phyloP scores from a whole-genome alignment of 495 filamentous ascomycete species.

The Letharia lupina region DNA sequence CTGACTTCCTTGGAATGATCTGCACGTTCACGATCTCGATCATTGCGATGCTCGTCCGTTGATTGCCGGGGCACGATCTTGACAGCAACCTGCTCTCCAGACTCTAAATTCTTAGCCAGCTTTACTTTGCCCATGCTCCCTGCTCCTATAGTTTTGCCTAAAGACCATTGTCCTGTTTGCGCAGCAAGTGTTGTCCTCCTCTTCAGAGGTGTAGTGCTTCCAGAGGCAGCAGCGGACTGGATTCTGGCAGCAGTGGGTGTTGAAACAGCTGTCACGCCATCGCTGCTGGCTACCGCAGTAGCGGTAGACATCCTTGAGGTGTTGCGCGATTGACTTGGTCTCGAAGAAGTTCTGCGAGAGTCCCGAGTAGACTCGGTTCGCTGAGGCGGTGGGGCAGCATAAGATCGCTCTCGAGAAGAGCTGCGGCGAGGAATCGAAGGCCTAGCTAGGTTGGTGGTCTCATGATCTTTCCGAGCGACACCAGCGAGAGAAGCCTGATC shows the following conservation, averaged over 20 bases:
- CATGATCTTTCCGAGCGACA: constrained; percentile 50
- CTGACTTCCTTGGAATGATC: constrained; percentile 96
- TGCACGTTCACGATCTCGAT: constrained; percentile 73
- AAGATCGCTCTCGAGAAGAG: constrained; percentile 43
- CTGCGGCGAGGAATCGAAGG: constrained; percentile 46
- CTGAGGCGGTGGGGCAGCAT: constrained; percentile 40
- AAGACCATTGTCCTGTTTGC: constrained; percentile 75
- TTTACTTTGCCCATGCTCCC: constrained; percentile 98
- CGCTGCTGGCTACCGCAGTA: constrained; percentile 36
- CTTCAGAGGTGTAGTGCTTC: constrained; percentile 39
- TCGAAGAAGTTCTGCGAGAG: constrained; percentile 39
- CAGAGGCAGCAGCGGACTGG: constrained; percentile 32
- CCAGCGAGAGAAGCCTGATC: constrained; percentile 45
- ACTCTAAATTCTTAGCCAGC: constrained; percentile 71
- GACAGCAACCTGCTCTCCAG: constrained; percentile 83
- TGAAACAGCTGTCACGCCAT: constrained; percentile 34
- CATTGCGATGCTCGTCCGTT: constrained; percentile 73
- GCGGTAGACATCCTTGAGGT: constrained; percentile 48
- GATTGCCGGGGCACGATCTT: constrained; percentile 95
- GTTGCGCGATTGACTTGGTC: constrained; percentile 39
- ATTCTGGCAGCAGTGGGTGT: constrained; percentile 36
- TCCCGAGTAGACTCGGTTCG: constrained; percentile 44
- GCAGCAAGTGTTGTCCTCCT: constrained; percentile 78
- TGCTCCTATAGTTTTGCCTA: constrained; percentile 95
- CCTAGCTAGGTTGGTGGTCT: constrained; percentile 44